phyloP scores from a whole-genome alignment of 176 grass and related monocot genomes.

The Phoenix roebelenii region DNA sequence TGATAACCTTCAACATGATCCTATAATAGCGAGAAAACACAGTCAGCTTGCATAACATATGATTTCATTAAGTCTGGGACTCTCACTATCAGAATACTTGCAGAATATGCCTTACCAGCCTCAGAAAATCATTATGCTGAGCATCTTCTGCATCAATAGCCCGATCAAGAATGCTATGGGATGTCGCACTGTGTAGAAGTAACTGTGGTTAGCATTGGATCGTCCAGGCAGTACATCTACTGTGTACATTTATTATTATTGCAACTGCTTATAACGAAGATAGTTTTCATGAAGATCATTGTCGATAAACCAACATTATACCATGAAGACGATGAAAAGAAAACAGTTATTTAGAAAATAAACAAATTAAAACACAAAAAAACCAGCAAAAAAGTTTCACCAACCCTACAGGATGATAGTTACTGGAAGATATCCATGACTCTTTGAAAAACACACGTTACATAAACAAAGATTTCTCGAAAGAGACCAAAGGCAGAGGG shows the following conservation, averaged over 20 bases:
- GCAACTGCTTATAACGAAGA: background rate
- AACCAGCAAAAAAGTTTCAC: too few species aligned
- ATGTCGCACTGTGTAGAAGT: slow-evolving; percentile 55
- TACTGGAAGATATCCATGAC: too few species aligned
- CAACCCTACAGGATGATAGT: too few species aligned
- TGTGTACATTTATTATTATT: background rate
- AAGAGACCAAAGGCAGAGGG: too few species aligned
- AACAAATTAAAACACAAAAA: too few species aligned
- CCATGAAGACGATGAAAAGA: too few species aligned
- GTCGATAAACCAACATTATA: too few species aligned
- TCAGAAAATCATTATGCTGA: slow-evolving; percentile 75
- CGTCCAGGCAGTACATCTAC: background rate
- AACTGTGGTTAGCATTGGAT: slow-evolving; percentile 5
- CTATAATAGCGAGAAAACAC: slow-evolving; percentile 20
- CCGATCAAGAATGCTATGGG: slow-evolving; percentile 76
- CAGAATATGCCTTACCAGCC: slow-evolving; percentile 48
- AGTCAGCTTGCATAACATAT: slow-evolving; percentile 7
- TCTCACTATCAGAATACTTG: background rate
- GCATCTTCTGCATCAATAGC: slow-evolving; percentile 71
- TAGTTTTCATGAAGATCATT: too few species aligned
- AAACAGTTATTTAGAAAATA: too few species aligned
- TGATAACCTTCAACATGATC: slow-evolving; percentile 96
- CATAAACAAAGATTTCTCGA: too few species aligned
- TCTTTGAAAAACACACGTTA: too few species aligned
- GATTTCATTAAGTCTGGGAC: background rate